Evolutionary conservation across 2,329 filamentous ascomycete species (phyloP), one percentile per base, ranked within the genome.

Genomic region (Pseudopithomyces maydicus): DNA sequence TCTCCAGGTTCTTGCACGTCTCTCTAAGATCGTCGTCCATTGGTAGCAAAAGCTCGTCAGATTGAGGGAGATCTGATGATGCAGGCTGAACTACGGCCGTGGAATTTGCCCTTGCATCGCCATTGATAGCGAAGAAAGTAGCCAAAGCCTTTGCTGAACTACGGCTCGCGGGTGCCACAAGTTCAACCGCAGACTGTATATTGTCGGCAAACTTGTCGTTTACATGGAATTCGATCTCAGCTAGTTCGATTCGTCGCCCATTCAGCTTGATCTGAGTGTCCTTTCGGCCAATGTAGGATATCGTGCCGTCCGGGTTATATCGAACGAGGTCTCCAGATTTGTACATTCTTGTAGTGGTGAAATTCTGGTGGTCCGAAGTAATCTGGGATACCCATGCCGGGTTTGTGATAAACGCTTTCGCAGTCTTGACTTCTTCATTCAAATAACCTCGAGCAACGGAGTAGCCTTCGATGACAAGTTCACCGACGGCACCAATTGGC

Each of bases 171-270:
- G 72, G 69, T 15, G 68, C 63, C 20, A 74, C 70, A 14, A 74
- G 56, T 22, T 74, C 72, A 3, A 74, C 71, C 7, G 71, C 71
- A 17, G 71, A 72, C 33, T 74, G 69, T 2, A 72, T 59, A 19
- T 62, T 63, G 17, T 70, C 71, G 1, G 72, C 66, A 20, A 72
- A 69, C 39, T 72, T 73, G 52, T 61, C 68, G 22, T 72, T 71
- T 14, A 76, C 69, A 22, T 77, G 68, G 56, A 65, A 66, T 61
- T 61, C 72, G 23, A 72, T 69, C 62, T 66, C 74, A 38, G 47
- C 54, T 50, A 73, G 47, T 49, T 58, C 57, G n/a, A 58, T 62
- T 47, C 60, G 46, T 39, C 59, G 64, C 29, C 72, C 73, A 58
- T 59, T 65, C 35, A 63, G 64, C 58, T 62, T 72, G 62, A 64